Conservation (phyloP, 2,329 filamentous ascomycete genomes). For the Neobulgaria alba region DNA sequence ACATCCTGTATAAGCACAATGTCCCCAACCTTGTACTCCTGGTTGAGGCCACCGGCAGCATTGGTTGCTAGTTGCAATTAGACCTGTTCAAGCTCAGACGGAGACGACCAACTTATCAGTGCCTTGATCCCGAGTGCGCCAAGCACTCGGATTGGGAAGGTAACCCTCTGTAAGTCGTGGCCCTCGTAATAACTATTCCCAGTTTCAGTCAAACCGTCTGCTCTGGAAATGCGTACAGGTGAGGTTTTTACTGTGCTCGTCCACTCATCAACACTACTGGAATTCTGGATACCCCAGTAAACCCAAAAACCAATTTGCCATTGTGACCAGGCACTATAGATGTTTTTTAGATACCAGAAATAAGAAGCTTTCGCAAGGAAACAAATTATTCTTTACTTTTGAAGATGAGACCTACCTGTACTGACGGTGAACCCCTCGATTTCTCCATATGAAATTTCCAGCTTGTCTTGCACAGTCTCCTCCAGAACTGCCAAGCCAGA, state of each 20-base stretch:
- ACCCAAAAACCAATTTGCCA: constrained; percentile 16
- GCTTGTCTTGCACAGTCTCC: constrained; percentile 3
- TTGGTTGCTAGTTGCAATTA: constrained; percentile 45
- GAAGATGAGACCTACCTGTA: constrained; percentile 7
- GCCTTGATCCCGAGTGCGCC: constrained; percentile 52
- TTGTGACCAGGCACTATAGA: constrained; percentile 12
- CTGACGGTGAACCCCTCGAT: constrained; percentile 16
- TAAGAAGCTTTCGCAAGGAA: not conserved
- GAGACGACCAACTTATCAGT: constrained; percentile 31
- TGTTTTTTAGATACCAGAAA: constrained; percentile 1
- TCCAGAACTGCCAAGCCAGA: constrained; percentile 13
- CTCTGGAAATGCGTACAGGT: not conserved
- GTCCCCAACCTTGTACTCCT: constrained; percentile 55
- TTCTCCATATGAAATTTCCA: constrained; percentile 9
- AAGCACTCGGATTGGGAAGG: constrained; percentile 57
- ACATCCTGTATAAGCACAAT: constrained; percentile 58
- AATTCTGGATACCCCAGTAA: constrained; percentile 4
- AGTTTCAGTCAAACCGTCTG: not conserved
- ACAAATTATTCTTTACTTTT: not conserved
- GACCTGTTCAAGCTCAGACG: not conserved
- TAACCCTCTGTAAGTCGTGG: constrained; percentile 51
- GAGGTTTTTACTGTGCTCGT: constrained; percentile 13
- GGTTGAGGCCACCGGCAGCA: constrained; percentile 56
- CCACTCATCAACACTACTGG: constrained; percentile 15
- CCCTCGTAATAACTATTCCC: constrained; percentile 53